A percentile compares a stretch with the other conserved stretches of the same genome.
These are phyloP conservation scores for Chaetomiaceae sp. DNA, from an alignment of 2,329 filamentous ascomycete genomes.

Conservation along the genomic window DNA sequence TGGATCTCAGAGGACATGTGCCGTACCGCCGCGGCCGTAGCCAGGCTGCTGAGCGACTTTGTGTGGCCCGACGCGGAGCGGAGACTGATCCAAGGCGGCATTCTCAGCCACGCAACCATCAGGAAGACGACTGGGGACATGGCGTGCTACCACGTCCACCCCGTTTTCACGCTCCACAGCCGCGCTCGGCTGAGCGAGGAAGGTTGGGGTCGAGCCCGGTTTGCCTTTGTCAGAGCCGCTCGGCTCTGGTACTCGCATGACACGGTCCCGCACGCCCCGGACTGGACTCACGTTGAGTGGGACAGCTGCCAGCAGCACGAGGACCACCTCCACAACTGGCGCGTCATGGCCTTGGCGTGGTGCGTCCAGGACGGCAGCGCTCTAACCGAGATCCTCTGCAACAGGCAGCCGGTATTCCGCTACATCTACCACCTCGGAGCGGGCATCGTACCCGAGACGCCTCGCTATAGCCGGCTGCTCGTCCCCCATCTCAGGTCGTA, in stretches of 20 bases:
- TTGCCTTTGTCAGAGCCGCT: background rate
- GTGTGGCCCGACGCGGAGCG: too few species aligned
- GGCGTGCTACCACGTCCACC: background rate
- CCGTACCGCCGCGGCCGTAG: too few species aligned
- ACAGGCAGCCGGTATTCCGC: background rate
- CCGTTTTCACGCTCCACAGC: background rate
- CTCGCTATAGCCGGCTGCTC: background rate
- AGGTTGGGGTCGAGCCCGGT: background rate
- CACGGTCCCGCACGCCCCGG: too few species aligned
- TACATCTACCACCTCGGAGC: background rate
- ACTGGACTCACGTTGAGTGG: background rate
- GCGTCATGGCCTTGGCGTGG: background rate
- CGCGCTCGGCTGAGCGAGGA: background rate
- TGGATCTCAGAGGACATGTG: background rate
- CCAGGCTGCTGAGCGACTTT: background rate
- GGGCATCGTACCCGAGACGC: background rate
- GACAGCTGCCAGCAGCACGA: background rate
- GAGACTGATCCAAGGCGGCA: background rate
- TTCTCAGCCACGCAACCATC: background rate
- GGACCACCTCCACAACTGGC: conserved; percentile 5
- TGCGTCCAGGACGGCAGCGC: background rate
- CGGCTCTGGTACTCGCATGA: background rate
- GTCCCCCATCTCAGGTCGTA: background rate
- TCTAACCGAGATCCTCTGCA: background rate
- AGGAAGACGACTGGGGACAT: background rate